A percentile compares a stretch with the other conserved stretches of the same genome.
These are phyloP conservation scores for Massariosphaeria phaeospora DNA, from an alignment of 495 filamentous ascomycete genomes.

Conservation along the genomic window DNA sequence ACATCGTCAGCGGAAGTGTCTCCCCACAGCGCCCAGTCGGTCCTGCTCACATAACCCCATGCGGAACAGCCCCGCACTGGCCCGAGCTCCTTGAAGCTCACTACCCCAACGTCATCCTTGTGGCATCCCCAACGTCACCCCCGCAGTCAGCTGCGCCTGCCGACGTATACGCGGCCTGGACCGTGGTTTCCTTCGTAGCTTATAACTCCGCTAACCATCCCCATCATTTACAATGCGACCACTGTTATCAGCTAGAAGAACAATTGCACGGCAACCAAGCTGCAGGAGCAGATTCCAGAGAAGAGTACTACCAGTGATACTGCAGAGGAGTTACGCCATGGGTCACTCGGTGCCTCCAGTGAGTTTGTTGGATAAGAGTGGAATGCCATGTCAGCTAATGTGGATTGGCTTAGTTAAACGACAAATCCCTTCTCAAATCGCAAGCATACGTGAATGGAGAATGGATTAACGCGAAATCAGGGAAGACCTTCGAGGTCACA, in stretches of 20 bases:
- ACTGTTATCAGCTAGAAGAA: constrained; percentile 9
- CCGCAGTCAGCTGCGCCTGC: not conserved
- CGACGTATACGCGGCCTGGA: not conserved
- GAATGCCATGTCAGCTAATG: not conserved
- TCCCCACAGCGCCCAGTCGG: no score
- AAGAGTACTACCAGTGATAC: constrained; percentile 29
- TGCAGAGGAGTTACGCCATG: constrained; percentile 37
- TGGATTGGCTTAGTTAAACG: constrained; percentile 35
- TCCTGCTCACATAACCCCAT: no score
- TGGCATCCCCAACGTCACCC: not conserved
- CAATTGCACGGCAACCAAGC: constrained; percentile 20
- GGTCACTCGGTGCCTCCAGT: constrained; percentile 36
- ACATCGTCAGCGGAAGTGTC: no score
- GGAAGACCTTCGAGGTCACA: constrained; percentile 45
- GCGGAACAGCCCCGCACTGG: not conserved
- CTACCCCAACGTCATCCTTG: constrained; percentile 7
- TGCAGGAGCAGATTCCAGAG: constrained; percentile 34
- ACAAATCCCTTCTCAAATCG: constrained; percentile 42
- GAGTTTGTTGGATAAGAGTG: constrained; percentile 1
- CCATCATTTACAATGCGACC: constrained; percentile 20
- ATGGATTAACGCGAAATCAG: constrained; percentile 44
- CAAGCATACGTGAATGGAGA: constrained; percentile 43
- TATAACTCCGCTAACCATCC: not conserved
- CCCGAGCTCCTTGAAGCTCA: not conserved
- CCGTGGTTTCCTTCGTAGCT: not conserved